phyloP scores from a whole-genome alignment of 345 rosid genomes.

The Eucalyptus globulus region DNA sequence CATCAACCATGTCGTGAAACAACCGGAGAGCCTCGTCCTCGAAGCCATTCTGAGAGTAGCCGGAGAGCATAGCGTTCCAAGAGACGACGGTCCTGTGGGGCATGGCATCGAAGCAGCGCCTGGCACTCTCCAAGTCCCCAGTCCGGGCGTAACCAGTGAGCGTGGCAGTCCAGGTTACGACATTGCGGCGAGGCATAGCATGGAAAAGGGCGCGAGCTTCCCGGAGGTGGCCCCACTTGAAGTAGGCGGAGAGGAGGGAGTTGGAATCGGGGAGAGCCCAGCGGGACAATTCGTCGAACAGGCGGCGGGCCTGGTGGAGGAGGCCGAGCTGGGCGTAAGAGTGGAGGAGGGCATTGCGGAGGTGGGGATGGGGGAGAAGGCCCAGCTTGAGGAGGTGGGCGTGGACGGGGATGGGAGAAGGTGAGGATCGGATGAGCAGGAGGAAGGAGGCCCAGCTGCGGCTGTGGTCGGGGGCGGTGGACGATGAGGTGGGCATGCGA shows the following conservation, averaged over 20 bases:
- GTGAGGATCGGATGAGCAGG: conserved; percentile 17
- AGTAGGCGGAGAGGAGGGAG: conserved; percentile 36
- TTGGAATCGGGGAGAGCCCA: conserved; percentile 31
- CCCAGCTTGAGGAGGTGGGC: conserved; percentile 21
- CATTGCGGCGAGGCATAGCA: conserved; percentile 52
- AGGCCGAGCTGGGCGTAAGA: conserved; percentile 6
- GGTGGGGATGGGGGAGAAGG: conserved; percentile 5
- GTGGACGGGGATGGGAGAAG: conserved; percentile 5
- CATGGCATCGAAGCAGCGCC: conserved; percentile 30
- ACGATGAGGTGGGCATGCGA: background rate
- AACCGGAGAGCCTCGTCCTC: conserved; percentile 21
- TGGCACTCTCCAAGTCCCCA: conserved; percentile 31
- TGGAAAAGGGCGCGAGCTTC: conserved; percentile 63
- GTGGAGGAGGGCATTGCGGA: conserved; percentile 22
- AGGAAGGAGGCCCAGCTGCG: conserved; percentile 5
- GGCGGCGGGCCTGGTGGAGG: conserved; percentile 12
- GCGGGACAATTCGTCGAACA: conserved; percentile 54
- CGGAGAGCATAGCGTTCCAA: conserved; percentile 55
- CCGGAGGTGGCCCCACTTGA: conserved; percentile 18
- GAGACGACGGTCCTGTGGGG: conserved; percentile 30
- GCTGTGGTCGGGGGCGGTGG: background rate
- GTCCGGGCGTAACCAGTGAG: conserved; percentile 66
- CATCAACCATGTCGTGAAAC: conserved; percentile 27
- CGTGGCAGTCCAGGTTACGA: conserved; percentile 75
- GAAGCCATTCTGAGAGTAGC: conserved; percentile 32